These are phyloP conservation scores for Porphyrellus cyaneotinctus DNA, from an alignment of 768 basidiomycete species.

Conservation along the genomic window DNA sequence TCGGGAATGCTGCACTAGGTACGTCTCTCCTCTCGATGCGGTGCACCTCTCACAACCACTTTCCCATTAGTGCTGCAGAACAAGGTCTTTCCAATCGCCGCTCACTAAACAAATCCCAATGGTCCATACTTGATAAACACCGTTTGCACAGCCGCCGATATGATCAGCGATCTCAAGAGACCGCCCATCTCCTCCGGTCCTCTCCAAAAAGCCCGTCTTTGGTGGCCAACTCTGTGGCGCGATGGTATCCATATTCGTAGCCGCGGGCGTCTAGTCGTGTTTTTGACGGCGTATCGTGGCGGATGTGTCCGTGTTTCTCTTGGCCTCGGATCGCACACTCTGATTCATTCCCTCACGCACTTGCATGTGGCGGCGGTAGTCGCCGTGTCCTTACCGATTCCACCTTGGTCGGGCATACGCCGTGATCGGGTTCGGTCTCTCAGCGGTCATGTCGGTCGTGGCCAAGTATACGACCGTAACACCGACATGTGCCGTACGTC, in stretches of 20 bases:
- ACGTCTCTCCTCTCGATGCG: neutral
- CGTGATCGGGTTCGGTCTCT: conserved; percentile 49
- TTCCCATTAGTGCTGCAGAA: conserved; percentile 22
- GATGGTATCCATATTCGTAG: conserved; percentile 57
- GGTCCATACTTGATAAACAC: neutral
- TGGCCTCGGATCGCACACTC: too few relatives aligned
- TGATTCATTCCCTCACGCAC: neutral
- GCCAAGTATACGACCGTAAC: conserved; percentile 33
- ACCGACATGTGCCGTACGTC: conserved; percentile 22
- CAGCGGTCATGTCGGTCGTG: conserved; percentile 43
- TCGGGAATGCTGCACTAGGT: conserved; percentile 24
- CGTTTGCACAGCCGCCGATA: conserved; percentile 42
- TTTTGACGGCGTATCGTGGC: conserved; percentile 49
- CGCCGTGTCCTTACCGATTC: conserved; percentile 36
- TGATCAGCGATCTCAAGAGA: conserved; percentile 67
- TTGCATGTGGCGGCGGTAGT: too few relatives aligned
- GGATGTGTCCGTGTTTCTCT: conserved; percentile 5
- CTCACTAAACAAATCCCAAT: too few relatives aligned
- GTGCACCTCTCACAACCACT: neutral
- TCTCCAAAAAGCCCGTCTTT: conserved; percentile 65
- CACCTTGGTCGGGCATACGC: conserved; percentile 45
- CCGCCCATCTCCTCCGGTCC: conserved; percentile 63
- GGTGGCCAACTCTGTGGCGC: conserved; percentile 56
- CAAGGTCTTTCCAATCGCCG: conserved; percentile 13
- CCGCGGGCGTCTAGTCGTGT: conserved; percentile 56